Percentiles rank a stretch among this genome's conserved stretches.
phyloP scores from a whole-genome alignment of 208 protist species.

The Herpetomonas samuelpessoai region DNA sequence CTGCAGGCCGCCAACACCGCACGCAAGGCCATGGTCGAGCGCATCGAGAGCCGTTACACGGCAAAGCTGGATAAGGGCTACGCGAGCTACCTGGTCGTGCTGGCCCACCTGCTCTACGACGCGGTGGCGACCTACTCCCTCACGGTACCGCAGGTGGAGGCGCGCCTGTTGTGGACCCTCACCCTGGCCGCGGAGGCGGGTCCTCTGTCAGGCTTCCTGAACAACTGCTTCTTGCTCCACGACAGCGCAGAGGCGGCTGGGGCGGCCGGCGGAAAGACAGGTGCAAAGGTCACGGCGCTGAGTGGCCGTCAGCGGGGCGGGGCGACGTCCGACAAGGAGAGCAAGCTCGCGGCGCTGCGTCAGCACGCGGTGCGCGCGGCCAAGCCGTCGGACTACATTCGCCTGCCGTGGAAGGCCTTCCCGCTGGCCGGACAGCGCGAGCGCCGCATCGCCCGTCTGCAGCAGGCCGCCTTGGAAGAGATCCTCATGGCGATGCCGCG shows the following conservation, averaged over 20 bases:
- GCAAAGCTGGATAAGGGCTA: conserved; percentile 35
- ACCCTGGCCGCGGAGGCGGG: conserved; percentile 63
- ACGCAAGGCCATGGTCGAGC: conserved; percentile 42
- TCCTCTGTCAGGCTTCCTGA: conserved; percentile 48
- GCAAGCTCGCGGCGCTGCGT: conserved; percentile 29
- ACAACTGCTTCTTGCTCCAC: conserved; percentile 52
- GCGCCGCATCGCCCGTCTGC: conserved; percentile 39
- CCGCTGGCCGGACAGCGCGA: conserved; percentile 51
- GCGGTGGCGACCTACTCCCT: conserved; percentile 69
- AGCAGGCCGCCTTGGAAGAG: conserved; percentile 62
- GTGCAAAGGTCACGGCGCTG: conserved; percentile 13
- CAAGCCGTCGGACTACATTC: conserved; percentile 16
- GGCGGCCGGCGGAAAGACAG: conserved; percentile 1
- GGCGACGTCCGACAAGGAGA: conserved; percentile 1
- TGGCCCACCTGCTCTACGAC: conserved; percentile 84
- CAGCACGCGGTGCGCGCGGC: conserved; percentile 40
- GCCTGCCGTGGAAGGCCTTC: conserved; percentile 47
- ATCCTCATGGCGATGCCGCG: conserved; percentile 87
- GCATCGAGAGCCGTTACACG: conserved; percentile 59
- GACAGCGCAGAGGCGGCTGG: conserved; percentile 16
- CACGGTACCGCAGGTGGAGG: conserved; percentile 50
- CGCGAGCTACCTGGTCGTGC: conserved; percentile 50
- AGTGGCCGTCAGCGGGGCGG: conserved; percentile 15
- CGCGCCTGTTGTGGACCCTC: conserved; percentile 58
- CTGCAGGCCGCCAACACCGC: conserved; percentile 21